Percentiles rank a stretch among this genome's conserved stretches.
phyloP scores from a whole-genome alignment of 495 filamentous ascomycete species.

The Talaromyces thailandensis region DNA sequence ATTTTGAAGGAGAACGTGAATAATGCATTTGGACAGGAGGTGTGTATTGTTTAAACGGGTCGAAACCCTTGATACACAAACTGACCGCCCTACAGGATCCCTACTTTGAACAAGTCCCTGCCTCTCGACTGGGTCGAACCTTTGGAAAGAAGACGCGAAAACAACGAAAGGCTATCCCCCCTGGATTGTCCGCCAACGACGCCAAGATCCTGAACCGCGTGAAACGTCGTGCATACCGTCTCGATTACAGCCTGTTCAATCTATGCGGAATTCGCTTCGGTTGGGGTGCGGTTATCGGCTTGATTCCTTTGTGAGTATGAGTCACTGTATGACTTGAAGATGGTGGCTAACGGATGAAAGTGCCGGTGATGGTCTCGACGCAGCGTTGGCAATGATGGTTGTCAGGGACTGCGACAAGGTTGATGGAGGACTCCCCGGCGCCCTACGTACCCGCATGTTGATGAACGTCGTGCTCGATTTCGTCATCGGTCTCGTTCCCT shows the following conservation, averaged over 20 bases:
- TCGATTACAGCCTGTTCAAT: constrained; percentile 73
- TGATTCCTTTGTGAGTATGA: constrained; percentile 63
- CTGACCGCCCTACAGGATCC: constrained; percentile 42
- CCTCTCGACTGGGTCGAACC: constrained; percentile 53
- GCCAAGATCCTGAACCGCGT: constrained; percentile 68
- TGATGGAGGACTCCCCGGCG: constrained; percentile 57
- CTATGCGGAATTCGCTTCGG: constrained; percentile 71
- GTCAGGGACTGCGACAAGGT: constrained; percentile 56
- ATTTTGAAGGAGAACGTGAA: constrained; percentile 55
- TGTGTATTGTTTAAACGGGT: constrained; percentile 23
- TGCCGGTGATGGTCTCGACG: constrained; percentile 67
- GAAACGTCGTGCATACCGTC: constrained; percentile 67
- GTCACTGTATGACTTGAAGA: not conserved
- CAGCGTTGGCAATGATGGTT: constrained; percentile 51
- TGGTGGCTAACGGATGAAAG: not conserved
- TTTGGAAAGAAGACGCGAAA: constrained; percentile 54
- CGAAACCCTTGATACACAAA: not conserved
- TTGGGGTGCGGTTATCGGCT: constrained; percentile 70
- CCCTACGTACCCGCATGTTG: constrained; percentile 56
- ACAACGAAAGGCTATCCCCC: constrained; percentile 57
- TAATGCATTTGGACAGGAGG: constrained; percentile 62
- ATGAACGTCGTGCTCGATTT: constrained; percentile 73
- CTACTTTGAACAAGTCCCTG: constrained; percentile 65
- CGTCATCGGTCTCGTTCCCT: constrained; percentile 70
- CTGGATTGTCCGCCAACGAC: constrained; percentile 71